Conservation (phyloP, 2,329 filamentous ascomycete species). For the Xylariaceae sp. region DNA sequence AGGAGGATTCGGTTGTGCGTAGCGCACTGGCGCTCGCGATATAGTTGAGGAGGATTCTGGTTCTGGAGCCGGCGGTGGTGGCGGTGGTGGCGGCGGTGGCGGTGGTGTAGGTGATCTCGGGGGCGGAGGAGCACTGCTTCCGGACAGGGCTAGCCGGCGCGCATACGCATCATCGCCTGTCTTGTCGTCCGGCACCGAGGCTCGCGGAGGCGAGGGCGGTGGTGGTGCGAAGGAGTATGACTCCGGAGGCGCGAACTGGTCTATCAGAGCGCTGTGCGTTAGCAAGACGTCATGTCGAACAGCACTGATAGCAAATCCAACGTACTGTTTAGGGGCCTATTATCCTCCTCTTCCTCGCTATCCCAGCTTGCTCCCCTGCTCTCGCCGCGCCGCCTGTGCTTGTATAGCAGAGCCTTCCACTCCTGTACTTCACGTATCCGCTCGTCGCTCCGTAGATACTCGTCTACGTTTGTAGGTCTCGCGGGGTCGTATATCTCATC, state of each 20-base stretch:
- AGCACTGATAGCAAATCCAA: conserved; percentile 28
- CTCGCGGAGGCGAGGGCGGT: conserved; percentile 51
- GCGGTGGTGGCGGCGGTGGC: conserved; percentile 36
- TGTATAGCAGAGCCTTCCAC: conserved; percentile 83
- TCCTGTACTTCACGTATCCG: conserved; percentile 77
- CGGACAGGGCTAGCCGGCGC: conserved; percentile 61
- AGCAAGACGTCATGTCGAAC: conserved; percentile 10
- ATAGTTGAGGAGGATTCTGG: conserved; percentile 63
- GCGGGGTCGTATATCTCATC: conserved; percentile 88
- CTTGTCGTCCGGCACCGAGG: conserved; percentile 56
- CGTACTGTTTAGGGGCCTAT: conserved; percentile 34
- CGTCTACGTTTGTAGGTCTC: conserved; percentile 79
- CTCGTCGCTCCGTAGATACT: conserved; percentile 84
- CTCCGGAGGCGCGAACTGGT: conserved; percentile 62
- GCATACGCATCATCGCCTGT: conserved; percentile 73
- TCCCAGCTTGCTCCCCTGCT: conserved; percentile 42
- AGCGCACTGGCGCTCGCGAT: conserved; percentile 77
- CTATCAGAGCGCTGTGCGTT: conserved; percentile 38
- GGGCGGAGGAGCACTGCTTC: conserved; percentile 38
- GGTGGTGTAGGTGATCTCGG: conserved; percentile 28
- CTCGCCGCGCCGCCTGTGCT: conserved; percentile 61
- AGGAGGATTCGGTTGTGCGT: conserved; percentile 57
- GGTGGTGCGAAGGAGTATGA: conserved; percentile 62
- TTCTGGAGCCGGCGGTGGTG: conserved; percentile 42
- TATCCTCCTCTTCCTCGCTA: conserved; percentile 39